Evolutionary conservation across 2,329 filamentous ascomycete species (phyloP).

Genomic region (Cordyceps fumosorosea): DNA sequence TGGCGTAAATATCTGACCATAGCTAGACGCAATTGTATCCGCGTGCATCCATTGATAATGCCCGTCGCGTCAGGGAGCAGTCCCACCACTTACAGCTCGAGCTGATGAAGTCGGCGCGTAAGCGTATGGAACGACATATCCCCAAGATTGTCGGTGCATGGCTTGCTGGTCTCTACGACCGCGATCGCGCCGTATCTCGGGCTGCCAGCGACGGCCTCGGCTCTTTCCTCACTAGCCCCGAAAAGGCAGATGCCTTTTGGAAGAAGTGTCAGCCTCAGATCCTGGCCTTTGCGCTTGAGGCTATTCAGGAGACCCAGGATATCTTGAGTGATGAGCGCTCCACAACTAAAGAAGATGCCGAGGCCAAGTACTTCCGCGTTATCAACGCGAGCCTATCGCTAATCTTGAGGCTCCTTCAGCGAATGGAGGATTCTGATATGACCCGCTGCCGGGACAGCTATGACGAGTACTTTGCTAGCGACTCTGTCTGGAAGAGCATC

Average conservation of each 20-base stretch:
- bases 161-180: conserved; percentile 84
- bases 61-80: conserved; percentile 79
- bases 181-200: conserved; percentile 67
- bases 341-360: conserved; percentile 75
- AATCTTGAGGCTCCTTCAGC: conserved; percentile 46
- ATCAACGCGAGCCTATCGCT: conserved; percentile 49
- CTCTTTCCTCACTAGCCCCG: conserved; percentile 68
- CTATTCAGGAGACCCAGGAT: conserved; percentile 70
- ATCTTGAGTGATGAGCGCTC: conserved; percentile 87
- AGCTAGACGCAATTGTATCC: conserved; percentile 76
- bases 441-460: conserved; percentile 57
- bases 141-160: conserved; percentile 78
- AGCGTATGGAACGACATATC: conserved; percentile 75
- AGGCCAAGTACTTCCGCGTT: conserved; percentile 79
- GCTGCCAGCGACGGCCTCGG: conserved; percentile 72
- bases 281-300: conserved; percentile 73
- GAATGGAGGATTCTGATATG: conserved; percentile 44
- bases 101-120: conserved; percentile 58
- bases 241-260: conserved; percentile 73
- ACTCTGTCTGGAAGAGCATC: conserved; percentile 60
- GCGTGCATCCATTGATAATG: conserved; percentile 82
- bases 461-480: conserved; percentile 58
- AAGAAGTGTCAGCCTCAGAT: conserved; percentile 75
- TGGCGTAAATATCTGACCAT: background rate
- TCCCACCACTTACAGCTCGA: conserved; percentile 68